Base-by-base conservation (phyloP, 2,329 filamentous ascomycete genomes). In the Aureobasidium sp. region DNA sequence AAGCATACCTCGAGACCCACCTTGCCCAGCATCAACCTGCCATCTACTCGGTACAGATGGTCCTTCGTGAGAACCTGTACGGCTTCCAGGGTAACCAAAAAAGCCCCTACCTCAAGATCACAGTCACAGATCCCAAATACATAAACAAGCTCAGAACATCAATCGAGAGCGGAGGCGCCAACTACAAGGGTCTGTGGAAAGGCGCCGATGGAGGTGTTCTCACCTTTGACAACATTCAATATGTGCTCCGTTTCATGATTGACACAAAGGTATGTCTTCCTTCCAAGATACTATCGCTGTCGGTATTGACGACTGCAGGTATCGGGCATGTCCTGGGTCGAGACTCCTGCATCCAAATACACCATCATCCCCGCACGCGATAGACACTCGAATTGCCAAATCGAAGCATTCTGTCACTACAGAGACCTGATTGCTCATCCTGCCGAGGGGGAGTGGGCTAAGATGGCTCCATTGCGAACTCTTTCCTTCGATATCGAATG, bases 401-500 rank as follows among this genome's bases (percentile, higher is more conserved):
- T 98, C 59, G 93, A 98, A 71, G 93, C 91, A 11, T 79, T 84
- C 60, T 81, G 95, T 53, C 84, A 86, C 66, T 95, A 94, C 64
- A 74, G 76, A 55, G 84, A 97, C 62, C 74, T 98, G 7, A 83
- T 96, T 58, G 84, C 93, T 8, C 91, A 97, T 68, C 82, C 87
- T 44, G 83, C 90, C 2, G 86, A 93, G 60, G 91, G 90, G 16
- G 90, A 97, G 66, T 98, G 91, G 90, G 88, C 89, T 24, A 98
- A 96, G 71, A 96, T 97, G 84, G 93, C 94, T 0, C 93, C 93
- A 0, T 75, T 98, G 3, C 84, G 93, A 57, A 86, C 95, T 41
- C 72, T 98, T 40, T 97, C 93, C 4, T 97, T 98, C 64, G 93
- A 98, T 80, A 98, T 98, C 62, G 93, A 98, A 70, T 98, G 93